A percentile compares a stretch with the other conserved stretches of the same genome.
Evolutionary conservation across 306 rosid species (phyloP).

Genomic region (Mucuna pruriens): DNA sequence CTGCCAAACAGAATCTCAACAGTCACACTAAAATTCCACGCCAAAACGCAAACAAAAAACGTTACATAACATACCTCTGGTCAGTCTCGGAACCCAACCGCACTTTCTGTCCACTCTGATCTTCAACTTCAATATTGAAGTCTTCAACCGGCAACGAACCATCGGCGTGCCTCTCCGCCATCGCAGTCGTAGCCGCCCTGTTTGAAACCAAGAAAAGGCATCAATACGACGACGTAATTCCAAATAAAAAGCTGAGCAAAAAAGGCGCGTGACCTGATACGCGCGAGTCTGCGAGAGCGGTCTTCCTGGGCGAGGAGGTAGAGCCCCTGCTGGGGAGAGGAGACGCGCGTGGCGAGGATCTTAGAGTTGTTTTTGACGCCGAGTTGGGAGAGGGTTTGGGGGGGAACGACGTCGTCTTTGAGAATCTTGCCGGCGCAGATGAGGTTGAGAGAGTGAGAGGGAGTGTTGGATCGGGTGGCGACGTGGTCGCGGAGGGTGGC

Average conservation of each 20-base stretch:
- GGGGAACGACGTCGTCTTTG: slow-evolving; percentile 61
- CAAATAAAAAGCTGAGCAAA: too few relatives aligned
- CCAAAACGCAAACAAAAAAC: background rate
- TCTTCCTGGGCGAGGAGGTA: slow-evolving; percentile 80
- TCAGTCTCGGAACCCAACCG: slow-evolving; percentile 78
- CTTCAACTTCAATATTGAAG: slow-evolving; percentile 81
- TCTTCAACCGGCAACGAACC: slow-evolving; percentile 82
- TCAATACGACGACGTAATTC: background rate
- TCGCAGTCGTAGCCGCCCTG: slow-evolving; percentile 78
- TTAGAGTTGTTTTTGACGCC: slow-evolving; percentile 78
- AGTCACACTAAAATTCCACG: background rate
- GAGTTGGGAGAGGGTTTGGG: slow-evolving; percentile 57
- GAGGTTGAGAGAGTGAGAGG: slow-evolving; percentile 65
- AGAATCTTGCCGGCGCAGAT: slow-evolving; percentile 78
- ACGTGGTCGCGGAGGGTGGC: slow-evolving; percentile 66
- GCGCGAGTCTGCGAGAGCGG: slow-evolving; percentile 65
- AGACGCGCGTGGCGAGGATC: slow-evolving; percentile 62
- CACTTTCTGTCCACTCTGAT: slow-evolving; percentile 89
- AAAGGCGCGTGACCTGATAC: slow-evolving; percentile 57
- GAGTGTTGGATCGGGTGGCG: slow-evolving; percentile 69
- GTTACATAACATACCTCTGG: slow-evolving; percentile 57
- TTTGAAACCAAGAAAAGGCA: slow-evolving; percentile 30
- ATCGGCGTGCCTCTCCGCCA: slow-evolving; percentile 75
- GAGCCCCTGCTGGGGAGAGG: slow-evolving; percentile 53
- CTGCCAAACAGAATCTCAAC: slow-evolving; percentile 47